These are phyloP conservation scores for Gautieria morchelliformis DNA, from an alignment of 768 basidiomycete species.

Conservation along the genomic window DNA sequence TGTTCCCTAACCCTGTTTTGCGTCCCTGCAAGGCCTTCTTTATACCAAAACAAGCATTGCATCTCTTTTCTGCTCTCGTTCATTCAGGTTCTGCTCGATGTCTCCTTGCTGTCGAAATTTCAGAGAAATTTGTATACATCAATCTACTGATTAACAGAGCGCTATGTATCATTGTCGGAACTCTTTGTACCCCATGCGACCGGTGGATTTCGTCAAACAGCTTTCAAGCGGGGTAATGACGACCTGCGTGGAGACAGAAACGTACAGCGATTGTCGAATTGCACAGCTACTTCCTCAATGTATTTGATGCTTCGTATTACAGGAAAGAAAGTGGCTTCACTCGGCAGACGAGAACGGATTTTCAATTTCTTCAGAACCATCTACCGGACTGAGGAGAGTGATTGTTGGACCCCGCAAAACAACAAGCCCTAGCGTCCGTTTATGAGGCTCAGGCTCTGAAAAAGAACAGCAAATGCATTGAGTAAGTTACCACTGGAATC, in stretches of 20 bases:
- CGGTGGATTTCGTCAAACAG: not conserved
- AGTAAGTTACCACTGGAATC: slow-evolving; percentile 3
- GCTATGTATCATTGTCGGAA: not conserved
- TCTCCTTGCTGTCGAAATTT: not conserved
- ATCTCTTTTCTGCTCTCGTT: not conserved
- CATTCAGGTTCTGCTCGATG: not conserved
- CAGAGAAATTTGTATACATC: not conserved
- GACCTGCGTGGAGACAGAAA: not conserved
- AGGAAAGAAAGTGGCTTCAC: slow-evolving; percentile 15
- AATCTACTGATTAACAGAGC: not conserved
- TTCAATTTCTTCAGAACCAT: slow-evolving; percentile 89
- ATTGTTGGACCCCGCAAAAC: slow-evolving; percentile 93
- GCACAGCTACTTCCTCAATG: not conserved
- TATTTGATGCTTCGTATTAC: not conserved
- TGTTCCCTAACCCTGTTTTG: not conserved
- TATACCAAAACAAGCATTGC: not conserved
- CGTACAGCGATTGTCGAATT: not conserved
- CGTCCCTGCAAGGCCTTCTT: not conserved
- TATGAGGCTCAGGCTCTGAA: slow-evolving; percentile 56
- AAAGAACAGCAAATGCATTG: slow-evolving; percentile 5
- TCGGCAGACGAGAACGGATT: slow-evolving; percentile 80
- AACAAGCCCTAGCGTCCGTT: slow-evolving; percentile 67
- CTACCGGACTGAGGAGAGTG: slow-evolving; percentile 87
- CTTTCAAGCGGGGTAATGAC: too few relatives aligned
- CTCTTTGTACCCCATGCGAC: not conserved